Base-by-base conservation (phyloP, 2,329 filamentous ascomycete genomes). In the Pseudogymnoascus sp. region DNA sequence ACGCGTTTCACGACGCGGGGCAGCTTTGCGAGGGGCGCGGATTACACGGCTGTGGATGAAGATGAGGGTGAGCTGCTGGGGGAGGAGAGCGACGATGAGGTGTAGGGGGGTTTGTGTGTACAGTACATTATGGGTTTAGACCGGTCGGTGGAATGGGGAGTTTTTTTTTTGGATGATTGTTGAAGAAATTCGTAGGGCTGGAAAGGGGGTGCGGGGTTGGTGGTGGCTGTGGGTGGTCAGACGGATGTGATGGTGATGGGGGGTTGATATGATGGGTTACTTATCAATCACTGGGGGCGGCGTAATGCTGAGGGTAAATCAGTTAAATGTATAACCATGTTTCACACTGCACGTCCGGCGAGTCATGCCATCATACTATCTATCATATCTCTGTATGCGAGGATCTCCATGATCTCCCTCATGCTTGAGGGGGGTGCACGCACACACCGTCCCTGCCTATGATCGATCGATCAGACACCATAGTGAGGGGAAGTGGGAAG, bases 41-140 rank as follows among this genome's bases (percentile, higher is more conserved):
- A 96, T 75, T 97, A 97, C 75, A 85, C 88, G 15, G 83, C 88
- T 70, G 91, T 96, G 61, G 92, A 96, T 70, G 90, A 95, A 60
- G 95, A 97, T 73, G 95, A 97, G 74, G 93, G 93, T 59, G 93
- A 97, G 79, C 78, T 99, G 68, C 78, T 99, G 37, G 95, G 95
- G 0, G 93, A 97, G 69, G 93, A 96, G 65, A 92, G 91, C 68
- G 93, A 97, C 68, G 92, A 97, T 72, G 93, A 97, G 66, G 89
- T 88, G 59, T 87, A 65, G 35, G 40, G 15, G 37, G 13, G 10
- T 26, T 15, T 26, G 1, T 29, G 19, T 53, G 46, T 15, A 4
- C 13, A 11, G 17, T 60, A 62, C 29, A 50, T 62, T 44, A 62
- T 40, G 35, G 59, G 38, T 40, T 38, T 60, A 60, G 50, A 56